Evolutionary conservation across 495 filamentous ascomycete species (phyloP).

Genomic region (Xylaria bambusicola): DNA sequence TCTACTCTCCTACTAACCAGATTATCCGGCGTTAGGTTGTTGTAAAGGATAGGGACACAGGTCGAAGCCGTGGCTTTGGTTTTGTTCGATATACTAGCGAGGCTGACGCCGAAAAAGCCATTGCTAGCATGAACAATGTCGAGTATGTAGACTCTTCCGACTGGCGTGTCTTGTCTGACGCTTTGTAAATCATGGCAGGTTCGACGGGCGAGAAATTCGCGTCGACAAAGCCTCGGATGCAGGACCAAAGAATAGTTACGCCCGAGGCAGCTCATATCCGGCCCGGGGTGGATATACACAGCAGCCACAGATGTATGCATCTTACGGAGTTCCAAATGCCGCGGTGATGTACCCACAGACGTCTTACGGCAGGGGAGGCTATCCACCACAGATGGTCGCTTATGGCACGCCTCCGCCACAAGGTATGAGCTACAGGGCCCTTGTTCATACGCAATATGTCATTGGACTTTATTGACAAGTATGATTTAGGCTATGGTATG

Average conservation of each 20-base stretch:
- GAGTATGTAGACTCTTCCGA: slow-evolving; percentile 63
- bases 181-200: slow-evolving; percentile 55
- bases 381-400: slow-evolving; percentile 26
- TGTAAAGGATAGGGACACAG: slow-evolving; percentile 95
- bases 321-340: slow-evolving; percentile 31
- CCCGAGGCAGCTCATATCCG: slow-evolving; percentile 35
- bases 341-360: slow-evolving; percentile 25
- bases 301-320: slow-evolving; percentile 32
- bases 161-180: background rate
- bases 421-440: slow-evolving; percentile 32
- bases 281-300: slow-evolving; percentile 46
- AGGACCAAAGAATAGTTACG: slow-evolving; percentile 56
- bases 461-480: background rate
- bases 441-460: background rate
- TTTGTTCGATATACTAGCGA: slow-evolving; percentile 89
- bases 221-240: slow-evolving; percentile 95
- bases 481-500: slow-evolving; percentile 22
- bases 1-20: slow-evolving; percentile 23
- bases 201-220: slow-evolving; percentile 93
- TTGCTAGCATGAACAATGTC: slow-evolving; percentile 84
- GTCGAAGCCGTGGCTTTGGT: slow-evolving; percentile 94
- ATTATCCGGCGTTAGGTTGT: slow-evolving; percentile 66
- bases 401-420: slow-evolving; percentile 45
- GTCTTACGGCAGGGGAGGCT: slow-evolving; percentile 34
- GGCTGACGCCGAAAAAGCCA: slow-evolving; percentile 80